phyloP scores from a whole-genome alignment of 305 asterid genomes.

The Striga hermonthica region DNA sequence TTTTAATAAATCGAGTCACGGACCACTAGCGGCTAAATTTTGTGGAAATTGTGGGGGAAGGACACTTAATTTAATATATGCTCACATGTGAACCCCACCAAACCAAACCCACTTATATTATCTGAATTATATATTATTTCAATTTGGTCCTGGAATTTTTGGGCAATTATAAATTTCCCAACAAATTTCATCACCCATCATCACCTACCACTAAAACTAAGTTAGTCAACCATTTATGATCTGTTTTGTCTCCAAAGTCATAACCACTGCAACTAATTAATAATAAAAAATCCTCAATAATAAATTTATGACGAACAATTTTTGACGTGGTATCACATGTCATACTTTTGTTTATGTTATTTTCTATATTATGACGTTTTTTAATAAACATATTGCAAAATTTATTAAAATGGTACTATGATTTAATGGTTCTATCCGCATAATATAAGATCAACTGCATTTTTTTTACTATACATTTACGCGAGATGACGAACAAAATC shows the following conservation, averaged over 20 bases:
- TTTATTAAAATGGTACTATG: no score
- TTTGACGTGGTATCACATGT: no score
- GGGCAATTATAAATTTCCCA: not conserved
- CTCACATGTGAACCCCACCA: slow-evolving; percentile 9
- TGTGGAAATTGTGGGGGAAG: slow-evolving; percentile 3
- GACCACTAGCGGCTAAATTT: not conserved
- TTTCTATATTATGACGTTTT: no score
- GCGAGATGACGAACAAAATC: no score
- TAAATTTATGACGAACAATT: no score
- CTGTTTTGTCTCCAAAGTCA: not conserved
- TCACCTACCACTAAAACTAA: slow-evolving; percentile 17
- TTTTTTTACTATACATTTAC: no score
- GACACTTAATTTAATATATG: not conserved
- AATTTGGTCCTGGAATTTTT: slow-evolving; percentile 10
- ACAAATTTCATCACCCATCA: slow-evolving; percentile 1
- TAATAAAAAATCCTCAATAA: no score
- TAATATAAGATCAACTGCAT: no score
- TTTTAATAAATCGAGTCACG: slow-evolving; percentile 7
- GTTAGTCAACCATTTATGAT: not conserved
- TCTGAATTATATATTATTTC: slow-evolving; percentile 8
- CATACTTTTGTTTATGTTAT: no score
- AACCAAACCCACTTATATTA: slow-evolving; percentile 14
- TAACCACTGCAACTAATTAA: not conserved
- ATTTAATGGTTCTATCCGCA: no score
- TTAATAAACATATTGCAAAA: no score